Conservation (phyloP, 116 monocot genomes). For the Cymodocea nodosa region DNA sequence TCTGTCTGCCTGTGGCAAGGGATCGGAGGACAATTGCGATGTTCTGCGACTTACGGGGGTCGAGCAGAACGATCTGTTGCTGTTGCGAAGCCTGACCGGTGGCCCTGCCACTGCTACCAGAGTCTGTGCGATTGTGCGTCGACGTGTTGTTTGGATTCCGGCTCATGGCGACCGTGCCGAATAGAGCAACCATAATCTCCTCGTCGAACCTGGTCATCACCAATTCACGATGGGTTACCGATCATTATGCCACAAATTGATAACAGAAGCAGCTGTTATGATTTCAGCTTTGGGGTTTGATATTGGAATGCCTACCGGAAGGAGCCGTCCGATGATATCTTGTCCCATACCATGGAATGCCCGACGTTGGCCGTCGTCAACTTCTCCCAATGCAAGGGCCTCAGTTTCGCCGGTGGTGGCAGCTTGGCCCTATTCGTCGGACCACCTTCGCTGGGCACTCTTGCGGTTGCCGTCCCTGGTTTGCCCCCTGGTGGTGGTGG, state of each 20-base stretch:
- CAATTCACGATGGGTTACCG: no score
- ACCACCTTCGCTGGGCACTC: conserved; percentile 2
- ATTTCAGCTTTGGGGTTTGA: not conserved
- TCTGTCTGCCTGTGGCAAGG: conserved; percentile 32
- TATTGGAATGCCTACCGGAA: conserved; percentile 29
- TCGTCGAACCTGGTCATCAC: conserved; percentile 33
- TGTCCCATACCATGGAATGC: conserved; percentile 92
- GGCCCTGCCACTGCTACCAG: conserved; percentile 2
- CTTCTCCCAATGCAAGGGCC: conserved; percentile 91
- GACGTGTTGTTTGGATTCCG: not conserved
- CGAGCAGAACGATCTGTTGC: conserved; percentile 48
- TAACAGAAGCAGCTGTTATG: no score
- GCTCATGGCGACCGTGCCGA: conserved; percentile 33
- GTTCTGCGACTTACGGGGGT: conserved; percentile 84
- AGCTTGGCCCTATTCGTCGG: conserved; percentile 3
- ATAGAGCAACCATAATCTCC: conserved; percentile 46
- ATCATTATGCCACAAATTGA: not conserved
- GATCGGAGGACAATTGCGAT: conserved; percentile 63
- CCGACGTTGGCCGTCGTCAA: conserved; percentile 33
- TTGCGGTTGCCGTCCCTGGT: no score
- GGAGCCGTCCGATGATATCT: conserved; percentile 43
- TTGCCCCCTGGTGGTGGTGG: no score
- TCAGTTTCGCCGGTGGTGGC: conserved; percentile 36
- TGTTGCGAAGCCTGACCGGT: conserved; percentile 17
- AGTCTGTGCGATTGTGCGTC: not conserved